These are phyloP conservation scores for Kwoniella europaea DNA, from an alignment of 768 basidiomycete species.

Conservation along the genomic window DNA sequence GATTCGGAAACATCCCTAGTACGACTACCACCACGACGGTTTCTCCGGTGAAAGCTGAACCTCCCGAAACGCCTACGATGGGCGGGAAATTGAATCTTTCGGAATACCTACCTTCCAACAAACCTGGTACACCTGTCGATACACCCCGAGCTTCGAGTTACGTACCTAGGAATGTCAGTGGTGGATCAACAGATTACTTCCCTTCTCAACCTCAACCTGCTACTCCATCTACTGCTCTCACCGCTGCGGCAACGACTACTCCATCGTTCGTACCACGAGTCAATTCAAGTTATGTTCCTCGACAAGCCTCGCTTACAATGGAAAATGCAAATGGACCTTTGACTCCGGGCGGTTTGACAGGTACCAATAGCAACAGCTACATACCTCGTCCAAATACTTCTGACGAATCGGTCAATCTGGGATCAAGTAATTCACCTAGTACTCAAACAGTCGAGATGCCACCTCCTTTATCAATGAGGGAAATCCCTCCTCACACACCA, in stretches of 20 bases:
- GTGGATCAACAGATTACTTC: constrained; percentile 30
- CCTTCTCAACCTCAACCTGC: constrained; percentile 21
- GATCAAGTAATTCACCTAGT: neutral
- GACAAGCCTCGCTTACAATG: constrained; percentile 6
- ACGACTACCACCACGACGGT: neutral
- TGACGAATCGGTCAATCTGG: neutral
- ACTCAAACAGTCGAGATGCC: constrained; percentile 4
- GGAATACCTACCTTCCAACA: constrained; percentile 29
- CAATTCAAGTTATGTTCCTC: constrained; percentile 23
- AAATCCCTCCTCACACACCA: constrained; percentile 21
- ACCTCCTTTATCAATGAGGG: constrained; percentile 16
- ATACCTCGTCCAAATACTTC: neutral
- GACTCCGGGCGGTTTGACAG: neutral
- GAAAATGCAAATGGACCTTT: neutral
- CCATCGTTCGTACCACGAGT: constrained; percentile 23
- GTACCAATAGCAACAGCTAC: neutral
- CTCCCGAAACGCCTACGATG: constrained; percentile 14
- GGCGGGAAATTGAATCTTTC: constrained; percentile 25
- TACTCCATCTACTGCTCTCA: neutral
- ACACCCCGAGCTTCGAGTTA: constrained; percentile 20
- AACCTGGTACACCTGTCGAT: constrained; percentile 10
- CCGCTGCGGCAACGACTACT: neutral
- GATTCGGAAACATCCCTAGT: constrained; percentile 16
- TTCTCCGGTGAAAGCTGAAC: constrained; percentile 23
- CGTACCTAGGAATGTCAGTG: constrained; percentile 26